Evolutionary conservation across 805 yeast genomes (phyloP), one percentile per base, ranked within the genome.

Genomic region (Sporopachydermia lactativora): DNA sequence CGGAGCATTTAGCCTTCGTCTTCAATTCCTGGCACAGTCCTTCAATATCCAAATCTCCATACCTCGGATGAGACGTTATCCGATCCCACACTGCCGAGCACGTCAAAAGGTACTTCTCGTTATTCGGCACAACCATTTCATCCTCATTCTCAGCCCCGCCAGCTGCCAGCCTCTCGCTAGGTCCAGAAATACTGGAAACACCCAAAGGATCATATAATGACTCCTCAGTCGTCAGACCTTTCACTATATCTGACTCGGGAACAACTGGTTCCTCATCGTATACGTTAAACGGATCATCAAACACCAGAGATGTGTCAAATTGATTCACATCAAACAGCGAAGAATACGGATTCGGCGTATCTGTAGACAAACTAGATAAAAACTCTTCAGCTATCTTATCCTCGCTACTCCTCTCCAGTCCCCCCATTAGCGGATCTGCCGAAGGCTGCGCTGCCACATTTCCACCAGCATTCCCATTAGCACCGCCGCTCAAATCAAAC

Each of bases 41-140:
- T 55, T 89, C 96, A 48, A 92, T 88, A 58, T 92, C 98, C 41
- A 92, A 68, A 44, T 88, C 96, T 3, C 92, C 76, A 59, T 88
- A 92, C 55, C 81, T 75, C 24, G 98, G 97, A 66, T 92, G 97
- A 16, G 92, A 61, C 2, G 96, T 82, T 34, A 92, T 81, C 53
- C 97, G 72, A 59, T 89, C 97, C 98, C 98, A 92, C 13, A 89
- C 80, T 49, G 86, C 96, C 0, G 94, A 74, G 59, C 98, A 92
- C 53, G 75, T 75, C 60, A 81, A 61, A 75, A 42, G 37, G 5
- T 50, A 55, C 11, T 71, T 66, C 14, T 59, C 61, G 43, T 76
- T 80, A 5, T 74, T 80, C 4, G 94, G 94, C 3, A 84, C 88
- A 18, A 75, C 72, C 42, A 57, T 65, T 24, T 62, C 65, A 17